Evolutionary conservation across 345 rosid species (phyloP).

Genomic region (Arabis hirsuta): DNA sequence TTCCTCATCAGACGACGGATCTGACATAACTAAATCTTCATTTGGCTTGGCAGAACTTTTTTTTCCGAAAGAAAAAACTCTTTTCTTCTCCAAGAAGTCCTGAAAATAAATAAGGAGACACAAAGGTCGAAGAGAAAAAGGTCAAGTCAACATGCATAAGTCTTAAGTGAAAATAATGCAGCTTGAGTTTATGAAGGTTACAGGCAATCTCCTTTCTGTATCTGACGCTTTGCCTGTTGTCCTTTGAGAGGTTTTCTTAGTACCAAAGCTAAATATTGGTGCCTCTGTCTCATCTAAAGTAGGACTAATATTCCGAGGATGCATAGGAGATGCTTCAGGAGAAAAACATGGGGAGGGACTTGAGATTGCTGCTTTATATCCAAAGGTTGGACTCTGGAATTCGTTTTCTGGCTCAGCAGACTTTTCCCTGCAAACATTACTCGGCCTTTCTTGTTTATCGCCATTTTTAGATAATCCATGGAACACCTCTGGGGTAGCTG

Average conservation of each 20-base stretch:
- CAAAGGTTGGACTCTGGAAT: conserved; percentile 70
- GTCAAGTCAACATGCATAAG: conserved; percentile 24
- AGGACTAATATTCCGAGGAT: conserved; percentile 49
- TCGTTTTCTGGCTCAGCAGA: conserved; percentile 47
- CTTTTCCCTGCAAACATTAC: conserved; percentile 43
- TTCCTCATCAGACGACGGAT: conserved; percentile 57
- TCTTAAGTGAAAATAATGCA: conserved; percentile 8
- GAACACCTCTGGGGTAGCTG: conserved; percentile 45
- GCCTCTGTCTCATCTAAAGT: conserved; percentile 44
- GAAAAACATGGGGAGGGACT: conserved; percentile 52
- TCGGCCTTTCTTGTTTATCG: conserved; percentile 47
- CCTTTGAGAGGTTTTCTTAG: conserved; percentile 47
- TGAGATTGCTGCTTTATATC: conserved; percentile 49
- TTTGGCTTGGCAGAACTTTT: conserved; percentile 41
- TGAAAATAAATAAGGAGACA: conserved; percentile 56
- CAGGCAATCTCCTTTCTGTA: conserved; percentile 50
- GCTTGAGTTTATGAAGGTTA: conserved; percentile 53
- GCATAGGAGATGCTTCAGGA: conserved; percentile 50
- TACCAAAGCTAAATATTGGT: conserved; percentile 46
- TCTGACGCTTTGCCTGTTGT: conserved; percentile 45
- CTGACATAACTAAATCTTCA: conserved; percentile 49
- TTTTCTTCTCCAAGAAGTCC: conserved; percentile 54
- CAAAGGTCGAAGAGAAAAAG: conserved; percentile 40
- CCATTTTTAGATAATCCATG: conserved; percentile 42
- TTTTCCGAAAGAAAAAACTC: conserved; percentile 49